A percentile compares a stretch with the other conserved stretches of the same genome.
Evolutionary conservation across 1,284 basidiomycete genomes (phyloP).

Genomic region (Puccinia horiana): DNA sequence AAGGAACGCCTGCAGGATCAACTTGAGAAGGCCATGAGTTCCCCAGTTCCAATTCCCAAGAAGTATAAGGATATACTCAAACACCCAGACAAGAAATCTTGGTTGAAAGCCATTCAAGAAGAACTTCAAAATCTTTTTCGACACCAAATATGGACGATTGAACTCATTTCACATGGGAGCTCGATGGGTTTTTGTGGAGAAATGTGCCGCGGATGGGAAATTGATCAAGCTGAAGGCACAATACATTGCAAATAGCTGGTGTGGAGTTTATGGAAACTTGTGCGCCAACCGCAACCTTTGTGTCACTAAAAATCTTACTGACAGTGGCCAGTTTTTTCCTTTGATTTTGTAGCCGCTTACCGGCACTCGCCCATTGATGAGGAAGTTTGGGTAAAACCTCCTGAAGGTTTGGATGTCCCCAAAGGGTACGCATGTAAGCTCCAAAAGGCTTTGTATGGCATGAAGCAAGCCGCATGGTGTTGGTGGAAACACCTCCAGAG

Average conservation of each 20-base stretch:
- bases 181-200: slow-evolving; percentile 14
- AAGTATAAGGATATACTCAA: slow-evolving; percentile 2
- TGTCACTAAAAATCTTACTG: neutral
- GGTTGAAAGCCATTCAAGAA: neutral
- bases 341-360: slow-evolving; percentile 38
- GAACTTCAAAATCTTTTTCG: slow-evolving; percentile 5
- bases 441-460: slow-evolving; percentile 16
- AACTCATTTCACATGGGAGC: neutral
- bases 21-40: neutral
- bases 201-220: neutral
- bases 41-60: neutral
- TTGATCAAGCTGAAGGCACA: neutral
- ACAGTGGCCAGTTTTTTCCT: neutral
- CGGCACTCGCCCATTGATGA: neutral
- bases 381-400: slow-evolving; percentile 10
- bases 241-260: neutral
- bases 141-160: neutral
- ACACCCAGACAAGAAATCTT: neutral
- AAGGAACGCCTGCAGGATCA: neutral
- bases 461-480: slow-evolving; percentile 5
- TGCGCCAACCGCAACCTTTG: slow-evolving; percentile 29
- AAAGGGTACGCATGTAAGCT: neutral
- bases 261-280: slow-evolving; percentile 17
- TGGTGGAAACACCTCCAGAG: slow-evolving; percentile 26
- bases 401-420: neutral